Base-by-base conservation (phyloP, 352 stramenopile genomes). In the Aphanomyces euteiches region DNA sequence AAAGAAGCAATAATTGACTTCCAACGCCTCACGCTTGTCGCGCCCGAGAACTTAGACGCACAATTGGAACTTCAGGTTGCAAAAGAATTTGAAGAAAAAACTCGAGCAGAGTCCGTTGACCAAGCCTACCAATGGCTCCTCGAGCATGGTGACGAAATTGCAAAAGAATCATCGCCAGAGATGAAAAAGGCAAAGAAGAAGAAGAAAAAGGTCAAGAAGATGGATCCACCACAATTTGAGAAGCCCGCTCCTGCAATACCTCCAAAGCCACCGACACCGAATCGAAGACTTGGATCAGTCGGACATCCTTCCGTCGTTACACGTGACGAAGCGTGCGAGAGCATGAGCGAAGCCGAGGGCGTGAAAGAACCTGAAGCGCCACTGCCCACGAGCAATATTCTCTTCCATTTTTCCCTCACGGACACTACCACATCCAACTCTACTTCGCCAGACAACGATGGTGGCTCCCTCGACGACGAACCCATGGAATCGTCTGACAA, bases 291-390 rank as follows among this genome's bases (percentile, higher is more conserved):
- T 40, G 54, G 54, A 28, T 45, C 47, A 5, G 8, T n/a, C 15
- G 34, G 15, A 13, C 34, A 37, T 15, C 40, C 59, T n/a, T 8
- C 28, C 10, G 43, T 50, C 43, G 43, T 90, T 58, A 91, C 83
- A 43, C 75, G 85, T 50, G 85, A 93, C 58, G 85, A 93, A 73
- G 85, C 85, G 0, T 91, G 82, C 64, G 85, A 93, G 41, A 93
- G 85, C 47, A 84, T 93, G 81, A 88, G 78, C 78, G 83, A 90
- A 37, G 75, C 88, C 34, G 66, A 75, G 36, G 78, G 21, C 13
- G 54, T 7, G 28, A 39, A 37, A 13, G 54, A 37, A 61, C 15
- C 21, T 36, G n/a, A 15, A 28, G 21, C 41, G 40, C 39, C 7
- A 12, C 21, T 40, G 39, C n/a, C 19, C 15, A 36, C 59, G 38